A percentile compares a stretch with the other conserved stretches of the same genome.
Conservation (phyloP, 805 yeast genomes). For the Sugiyamaella valdiviana region DNA sequence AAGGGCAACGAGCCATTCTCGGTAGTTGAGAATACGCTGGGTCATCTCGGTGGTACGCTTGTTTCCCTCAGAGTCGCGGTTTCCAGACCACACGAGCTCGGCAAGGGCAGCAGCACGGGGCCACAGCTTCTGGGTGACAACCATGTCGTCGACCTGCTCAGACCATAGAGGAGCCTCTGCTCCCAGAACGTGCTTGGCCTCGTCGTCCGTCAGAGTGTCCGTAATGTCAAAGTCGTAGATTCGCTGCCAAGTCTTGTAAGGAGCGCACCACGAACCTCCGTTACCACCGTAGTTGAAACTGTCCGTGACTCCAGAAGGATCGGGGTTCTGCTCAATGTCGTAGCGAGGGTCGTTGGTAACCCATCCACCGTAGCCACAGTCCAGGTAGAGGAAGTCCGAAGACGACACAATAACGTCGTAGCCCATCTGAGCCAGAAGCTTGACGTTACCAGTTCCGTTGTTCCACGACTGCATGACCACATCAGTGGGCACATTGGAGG, state of each 20-base stretch:
- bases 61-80: conserved; percentile 29
- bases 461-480: conserved; percentile 37
- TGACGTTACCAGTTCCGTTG: conserved; percentile 22
- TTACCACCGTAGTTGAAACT: conserved; percentile 30
- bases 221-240: conserved; percentile 36
- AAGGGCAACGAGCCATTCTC: conserved; percentile 36
- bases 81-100: conserved; percentile 39
- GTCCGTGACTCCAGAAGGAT: conserved; percentile 18
- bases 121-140: conserved; percentile 34
- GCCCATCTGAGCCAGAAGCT: conserved; percentile 32
- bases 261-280: conserved; percentile 40
- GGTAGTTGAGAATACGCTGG: conserved; percentile 35
- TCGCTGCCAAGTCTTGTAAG: conserved; percentile 41
- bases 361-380: conserved; percentile 39
- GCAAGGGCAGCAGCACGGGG: conserved; percentile 40
- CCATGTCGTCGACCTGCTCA: conserved; percentile 35
- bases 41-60: conserved; percentile 31
- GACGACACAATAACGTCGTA: conserved; percentile 38
- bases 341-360: conserved; percentile 35
- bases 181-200: conserved; percentile 33
- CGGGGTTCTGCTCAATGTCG: conserved; percentile 21
- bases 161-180: conserved; percentile 39
- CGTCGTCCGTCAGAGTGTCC: conserved; percentile 29
- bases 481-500: conserved; percentile 30
- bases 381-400: conserved; percentile 33